Conservation (phyloP, 2,329 filamentous ascomycete species). For the Diatrype stigma region DNA sequence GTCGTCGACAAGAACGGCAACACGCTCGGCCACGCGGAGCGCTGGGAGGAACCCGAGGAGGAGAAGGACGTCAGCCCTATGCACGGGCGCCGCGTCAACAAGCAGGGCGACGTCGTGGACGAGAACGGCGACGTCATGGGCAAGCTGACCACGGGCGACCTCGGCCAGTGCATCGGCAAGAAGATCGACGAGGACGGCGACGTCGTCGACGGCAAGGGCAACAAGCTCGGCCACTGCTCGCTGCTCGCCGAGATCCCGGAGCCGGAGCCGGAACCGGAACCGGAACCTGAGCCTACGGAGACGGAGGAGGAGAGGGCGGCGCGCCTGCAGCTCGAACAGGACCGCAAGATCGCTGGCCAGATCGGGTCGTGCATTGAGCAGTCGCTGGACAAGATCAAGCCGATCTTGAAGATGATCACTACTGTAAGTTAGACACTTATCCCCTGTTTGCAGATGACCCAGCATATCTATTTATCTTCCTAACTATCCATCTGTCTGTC, state of each 20-base stretch:
- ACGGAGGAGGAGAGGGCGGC: conserved; percentile 56
- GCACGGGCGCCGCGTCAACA: conserved; percentile 52
- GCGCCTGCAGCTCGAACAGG: conserved; percentile 56
- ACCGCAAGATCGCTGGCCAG: conserved; percentile 72
- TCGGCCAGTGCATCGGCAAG: conserved; percentile 61
- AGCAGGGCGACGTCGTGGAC: conserved; percentile 55
- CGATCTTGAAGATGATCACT: conserved; percentile 81
- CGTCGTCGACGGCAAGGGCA: conserved; percentile 65
- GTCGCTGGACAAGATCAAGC: conserved; percentile 77
- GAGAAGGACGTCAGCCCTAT: conserved; percentile 49
- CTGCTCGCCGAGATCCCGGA: conserved; percentile 56
- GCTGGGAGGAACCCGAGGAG: conserved; percentile 54
- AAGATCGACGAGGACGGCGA: conserved; percentile 68
- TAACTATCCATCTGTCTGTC: no score
- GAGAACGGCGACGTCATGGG: conserved; percentile 58
- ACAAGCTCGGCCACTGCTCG: conserved; percentile 63
- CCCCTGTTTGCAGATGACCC: no score
- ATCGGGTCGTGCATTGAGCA: conserved; percentile 71
- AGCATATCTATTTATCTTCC: no score
- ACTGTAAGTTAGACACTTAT: conserved; percentile 52
- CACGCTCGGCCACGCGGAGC: conserved; percentile 52
- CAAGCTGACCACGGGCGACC: conserved; percentile 64
- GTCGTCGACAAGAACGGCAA: conserved; percentile 73
- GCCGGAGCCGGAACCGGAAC: conserved; percentile 37
- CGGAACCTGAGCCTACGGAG: conserved; percentile 45